Percentiles rank a stretch among this genome's conserved stretches.
phyloP scores from a whole-genome alignment of 1,284 basidiomycete species.

The Melampsora americana region DNA sequence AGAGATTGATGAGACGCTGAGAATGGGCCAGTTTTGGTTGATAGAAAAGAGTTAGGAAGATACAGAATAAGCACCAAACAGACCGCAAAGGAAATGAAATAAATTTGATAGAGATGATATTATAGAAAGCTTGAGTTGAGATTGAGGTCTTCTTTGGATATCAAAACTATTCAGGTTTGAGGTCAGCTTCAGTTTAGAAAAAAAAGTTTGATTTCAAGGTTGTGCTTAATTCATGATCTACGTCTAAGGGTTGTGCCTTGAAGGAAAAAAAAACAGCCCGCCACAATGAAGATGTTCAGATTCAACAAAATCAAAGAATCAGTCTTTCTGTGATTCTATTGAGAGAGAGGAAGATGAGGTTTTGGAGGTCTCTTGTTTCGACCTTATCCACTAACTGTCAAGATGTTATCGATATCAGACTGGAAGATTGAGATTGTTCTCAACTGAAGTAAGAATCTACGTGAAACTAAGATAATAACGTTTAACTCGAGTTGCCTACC shows the following conservation, averaged over 20 bases:
- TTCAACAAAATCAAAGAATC: background rate
- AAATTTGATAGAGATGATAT: background rate
- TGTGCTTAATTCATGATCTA: background rate
- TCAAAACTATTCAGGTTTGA: background rate
- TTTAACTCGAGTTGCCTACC: background rate
- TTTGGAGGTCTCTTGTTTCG: background rate
- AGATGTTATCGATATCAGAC: background rate
- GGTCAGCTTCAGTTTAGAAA: background rate
- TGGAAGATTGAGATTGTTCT: background rate
- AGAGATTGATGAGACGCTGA: background rate
- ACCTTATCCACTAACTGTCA: background rate
- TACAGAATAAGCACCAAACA: slow-evolving; percentile 2
- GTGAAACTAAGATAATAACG: background rate
- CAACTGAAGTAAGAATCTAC: background rate
- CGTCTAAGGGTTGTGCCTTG: background rate
- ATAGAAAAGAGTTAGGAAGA: background rate
- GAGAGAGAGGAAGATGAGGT: too few relatives aligned
- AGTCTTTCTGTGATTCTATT: background rate
- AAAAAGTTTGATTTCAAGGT: background rate
- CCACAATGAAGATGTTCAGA: background rate
- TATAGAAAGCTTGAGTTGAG: background rate
- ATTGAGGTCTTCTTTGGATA: background rate
- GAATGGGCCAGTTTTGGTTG: background rate
- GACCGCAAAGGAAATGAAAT: background rate
- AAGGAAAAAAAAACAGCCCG: background rate